Evolutionary conservation across 2,329 filamentous ascomycete genomes (phyloP).

Genomic region (Botrytis fragariae): DNA sequence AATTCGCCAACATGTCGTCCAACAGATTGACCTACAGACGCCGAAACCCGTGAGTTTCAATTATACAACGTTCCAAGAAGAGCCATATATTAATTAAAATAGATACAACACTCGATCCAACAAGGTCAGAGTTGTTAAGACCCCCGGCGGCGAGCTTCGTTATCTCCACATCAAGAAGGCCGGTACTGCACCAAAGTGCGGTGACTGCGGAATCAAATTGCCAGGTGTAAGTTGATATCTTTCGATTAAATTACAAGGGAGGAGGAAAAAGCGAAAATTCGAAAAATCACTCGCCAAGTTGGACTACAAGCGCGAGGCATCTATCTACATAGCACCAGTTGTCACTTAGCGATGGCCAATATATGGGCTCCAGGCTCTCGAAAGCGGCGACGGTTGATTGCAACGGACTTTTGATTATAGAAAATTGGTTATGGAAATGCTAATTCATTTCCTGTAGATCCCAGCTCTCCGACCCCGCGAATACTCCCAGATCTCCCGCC

Average conservation of each 20-base stretch:
- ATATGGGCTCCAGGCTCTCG: background rate
- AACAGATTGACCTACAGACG: constrained; percentile 55
- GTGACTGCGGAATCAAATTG: constrained; percentile 98
- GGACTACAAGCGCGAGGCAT: background rate
- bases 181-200: constrained; percentile 96
- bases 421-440: constrained; percentile 25
- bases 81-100: constrained; percentile 24
- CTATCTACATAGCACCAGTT: background rate
- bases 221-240: constrained; percentile 76
- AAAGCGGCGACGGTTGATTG: background rate
- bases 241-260: constrained; percentile 5
- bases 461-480: constrained; percentile 97
- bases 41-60: constrained; percentile 67
- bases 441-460: constrained; percentile 54
- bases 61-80: background rate
- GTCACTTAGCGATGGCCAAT: background rate
- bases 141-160: constrained; percentile 91
- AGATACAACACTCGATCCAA: constrained; percentile 99
- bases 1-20: constrained; percentile 48
- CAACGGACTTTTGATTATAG: background rate
- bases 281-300: background rate
- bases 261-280: background rate
- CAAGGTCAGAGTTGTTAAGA: constrained; percentile 94
- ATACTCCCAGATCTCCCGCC: constrained; percentile 94
- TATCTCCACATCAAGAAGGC: constrained; percentile 99